Evolutionary conservation across 192 early-diverging fungal genomes (phyloP).

Genomic region (Neocallimastix lanati): DNA sequence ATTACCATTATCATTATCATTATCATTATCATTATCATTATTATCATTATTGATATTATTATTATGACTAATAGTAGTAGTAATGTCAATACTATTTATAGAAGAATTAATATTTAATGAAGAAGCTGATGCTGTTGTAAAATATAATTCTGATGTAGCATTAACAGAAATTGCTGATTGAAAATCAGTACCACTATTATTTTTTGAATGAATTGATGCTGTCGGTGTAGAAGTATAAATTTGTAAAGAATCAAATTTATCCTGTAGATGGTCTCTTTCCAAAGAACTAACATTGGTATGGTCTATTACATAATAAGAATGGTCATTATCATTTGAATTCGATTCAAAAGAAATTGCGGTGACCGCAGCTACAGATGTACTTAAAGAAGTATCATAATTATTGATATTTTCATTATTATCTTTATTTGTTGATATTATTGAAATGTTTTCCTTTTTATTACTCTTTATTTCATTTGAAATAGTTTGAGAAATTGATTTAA

Average conservation of each 20-base stretch:
- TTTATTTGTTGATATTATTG: too few species aligned
- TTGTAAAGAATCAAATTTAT: not conserved
- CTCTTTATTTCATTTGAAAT: too few species aligned
- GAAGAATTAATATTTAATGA: too few species aligned
- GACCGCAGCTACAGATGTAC: not conserved
- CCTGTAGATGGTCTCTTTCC: not conserved
- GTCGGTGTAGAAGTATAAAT: not conserved
- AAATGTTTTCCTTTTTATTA: too few species aligned
- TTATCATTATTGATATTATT: too few species aligned
- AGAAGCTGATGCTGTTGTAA: not conserved
- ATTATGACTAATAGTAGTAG: too few species aligned
- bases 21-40: too few species aligned
- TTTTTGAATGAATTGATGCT: not conserved
- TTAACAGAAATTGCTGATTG: not conserved
- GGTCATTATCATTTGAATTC: not conserved
- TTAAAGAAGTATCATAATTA: not conserved
- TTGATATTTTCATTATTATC: too few species aligned
- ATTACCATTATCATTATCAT: too few species aligned
- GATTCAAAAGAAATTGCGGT: not conserved
- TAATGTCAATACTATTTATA: too few species aligned
- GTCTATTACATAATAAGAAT: not conserved
- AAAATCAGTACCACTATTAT: not conserved
- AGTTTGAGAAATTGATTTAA: too few species aligned
- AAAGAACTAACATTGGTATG: not conserved
- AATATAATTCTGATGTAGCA: not conserved